Evolutionary conservation across 352 stramenopile species (phyloP).

Genomic region (Pythium graminicola): DNA sequence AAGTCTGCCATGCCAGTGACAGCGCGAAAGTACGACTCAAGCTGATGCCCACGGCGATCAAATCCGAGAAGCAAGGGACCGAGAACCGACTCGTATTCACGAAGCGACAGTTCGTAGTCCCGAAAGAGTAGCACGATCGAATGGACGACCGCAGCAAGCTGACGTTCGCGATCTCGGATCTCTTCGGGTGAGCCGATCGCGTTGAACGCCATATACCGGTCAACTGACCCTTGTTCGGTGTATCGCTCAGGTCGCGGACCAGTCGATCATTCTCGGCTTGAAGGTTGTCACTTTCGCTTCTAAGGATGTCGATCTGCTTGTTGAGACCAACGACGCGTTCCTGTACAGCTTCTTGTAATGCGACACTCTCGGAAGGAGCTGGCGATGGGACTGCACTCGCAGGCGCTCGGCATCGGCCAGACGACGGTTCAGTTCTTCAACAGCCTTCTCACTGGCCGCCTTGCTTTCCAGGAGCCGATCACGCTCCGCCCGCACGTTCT

Average conservation of each 20-base stretch:
- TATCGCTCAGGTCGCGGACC: background rate
- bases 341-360: background rate
- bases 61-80: conserved; percentile 1
- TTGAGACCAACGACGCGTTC: background rate
- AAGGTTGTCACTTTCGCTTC: background rate
- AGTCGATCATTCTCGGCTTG: background rate
- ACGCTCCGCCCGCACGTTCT: background rate
- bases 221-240: background rate
- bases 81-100: background rate
- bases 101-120: background rate
- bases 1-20: background rate
- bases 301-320: background rate
- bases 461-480: background rate
- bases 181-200: background rate
- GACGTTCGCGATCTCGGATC: background rate
- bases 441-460: background rate
- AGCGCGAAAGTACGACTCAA: background rate
- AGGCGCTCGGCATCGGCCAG: background rate
- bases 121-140: background rate
- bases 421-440: background rate
- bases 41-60: conserved; percentile 1
- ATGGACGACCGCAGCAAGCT: background rate
- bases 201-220: background rate
- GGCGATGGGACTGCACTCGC: background rate
- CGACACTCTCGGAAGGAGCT: background rate